Percentiles rank a stretch among this genome's conserved stretches.
Evolutionary conservation across 805 yeast genomes (phyloP).

Genomic region (Kluyveromyces aestuarii): DNA sequence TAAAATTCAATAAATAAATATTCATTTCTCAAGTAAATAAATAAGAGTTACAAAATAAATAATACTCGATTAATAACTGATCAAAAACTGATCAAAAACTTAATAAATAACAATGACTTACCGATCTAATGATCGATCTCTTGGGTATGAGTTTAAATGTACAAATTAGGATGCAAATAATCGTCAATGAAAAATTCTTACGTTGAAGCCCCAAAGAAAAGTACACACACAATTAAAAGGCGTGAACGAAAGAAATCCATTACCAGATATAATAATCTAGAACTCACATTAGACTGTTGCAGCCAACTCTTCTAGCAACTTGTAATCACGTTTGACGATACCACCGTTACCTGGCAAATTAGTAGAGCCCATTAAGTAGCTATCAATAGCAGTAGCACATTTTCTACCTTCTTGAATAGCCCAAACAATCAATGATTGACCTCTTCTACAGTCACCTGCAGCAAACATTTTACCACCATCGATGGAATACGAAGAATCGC

Average conservation of each 20-base stretch:
- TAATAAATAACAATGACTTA: not conserved
- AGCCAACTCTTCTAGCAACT: constrained; percentile 67
- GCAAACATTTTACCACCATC: constrained; percentile 66
- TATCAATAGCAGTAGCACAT: constrained; percentile 91
- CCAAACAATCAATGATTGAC: constrained; percentile 97
- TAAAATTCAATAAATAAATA: too few relatives aligned
- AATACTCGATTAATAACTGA: not conserved
- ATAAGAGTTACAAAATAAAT: not conserved
- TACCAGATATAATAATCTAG: not conserved
- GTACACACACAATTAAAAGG: not conserved
- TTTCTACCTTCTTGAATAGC: constrained; percentile 99
- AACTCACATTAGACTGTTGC: constrained; percentile 36
- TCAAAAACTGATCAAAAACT: not conserved
- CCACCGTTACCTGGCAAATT: constrained; percentile 92
- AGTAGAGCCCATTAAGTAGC: constrained; percentile 65
- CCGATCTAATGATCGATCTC: not conserved
- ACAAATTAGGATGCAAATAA: too few relatives aligned
- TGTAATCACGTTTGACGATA: constrained; percentile 75
- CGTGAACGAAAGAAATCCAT: not conserved
- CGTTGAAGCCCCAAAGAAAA: not conserved
- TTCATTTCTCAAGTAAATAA: too few relatives aligned
- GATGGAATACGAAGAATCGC: constrained; percentile 59
- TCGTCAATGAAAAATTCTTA: not conserved
- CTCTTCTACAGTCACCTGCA: constrained; percentile 99
- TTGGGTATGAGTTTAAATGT: too few relatives aligned